Evolutionary conservation across 306 rosid species (phyloP).

Genomic region (Cicer chorassanicum): DNA sequence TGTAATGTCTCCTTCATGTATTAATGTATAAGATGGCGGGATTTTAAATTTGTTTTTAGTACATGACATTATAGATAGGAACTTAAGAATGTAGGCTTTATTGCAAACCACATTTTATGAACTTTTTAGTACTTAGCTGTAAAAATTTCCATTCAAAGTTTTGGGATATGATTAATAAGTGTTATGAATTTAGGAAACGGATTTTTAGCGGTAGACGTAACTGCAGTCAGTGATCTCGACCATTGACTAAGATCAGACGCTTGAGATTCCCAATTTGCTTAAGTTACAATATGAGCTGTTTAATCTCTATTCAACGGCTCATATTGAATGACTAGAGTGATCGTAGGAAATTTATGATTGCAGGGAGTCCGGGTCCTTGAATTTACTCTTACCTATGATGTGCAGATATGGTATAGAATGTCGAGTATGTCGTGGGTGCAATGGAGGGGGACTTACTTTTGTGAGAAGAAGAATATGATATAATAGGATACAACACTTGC

Average conservation of each 20-base stretch:
- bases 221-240: neutral
- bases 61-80: neutral
- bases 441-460: neutral
- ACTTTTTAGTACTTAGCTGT: constrained; percentile 35
- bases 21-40: constrained; percentile 33
- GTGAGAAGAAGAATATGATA: neutral
- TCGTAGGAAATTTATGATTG: neutral
- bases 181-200: constrained; percentile 7
- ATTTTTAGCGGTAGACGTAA: neutral
- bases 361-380: neutral
- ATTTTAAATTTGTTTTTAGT: constrained; percentile 17
- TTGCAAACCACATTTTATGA: constrained; percentile 22
- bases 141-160: constrained; percentile 15
- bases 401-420: neutral
- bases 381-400: neutral
- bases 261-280: neutral
- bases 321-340: neutral
- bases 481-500: neutral
- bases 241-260: neutral
- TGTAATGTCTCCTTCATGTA: constrained; percentile 11
- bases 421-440: neutral
- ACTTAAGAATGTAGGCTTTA: neutral
- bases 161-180: constrained; percentile 16
- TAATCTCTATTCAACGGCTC: neutral
- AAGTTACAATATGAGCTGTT: neutral